Evolutionary conservation across 2,329 filamentous ascomycete species (phyloP).

Genomic region (Colletotrichum gloeosporioides): DNA sequence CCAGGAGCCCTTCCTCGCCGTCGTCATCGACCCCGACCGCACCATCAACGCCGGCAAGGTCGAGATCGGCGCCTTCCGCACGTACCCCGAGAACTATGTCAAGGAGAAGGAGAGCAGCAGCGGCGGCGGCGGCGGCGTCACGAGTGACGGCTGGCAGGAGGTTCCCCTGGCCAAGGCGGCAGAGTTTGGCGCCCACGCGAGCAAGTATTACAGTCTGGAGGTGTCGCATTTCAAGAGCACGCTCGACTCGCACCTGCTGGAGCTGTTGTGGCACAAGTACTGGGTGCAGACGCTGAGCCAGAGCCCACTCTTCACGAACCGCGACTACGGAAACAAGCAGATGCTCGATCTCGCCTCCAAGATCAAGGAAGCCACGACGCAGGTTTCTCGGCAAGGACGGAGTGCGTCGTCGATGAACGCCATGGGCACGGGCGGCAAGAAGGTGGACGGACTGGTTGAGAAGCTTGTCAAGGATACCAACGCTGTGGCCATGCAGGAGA

Average conservation of each 20-base stretch:
- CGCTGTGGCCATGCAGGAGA: conserved; percentile 66
- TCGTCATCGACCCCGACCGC: conserved; percentile 92
- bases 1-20: conserved; percentile 90
- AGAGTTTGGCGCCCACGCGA: conserved; percentile 93
- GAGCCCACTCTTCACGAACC: conserved; percentile 87
- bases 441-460: conserved; percentile 55
- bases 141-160: conserved; percentile 68
- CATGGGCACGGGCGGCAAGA: conserved; percentile 30
- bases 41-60: conserved; percentile 95
- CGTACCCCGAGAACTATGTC: conserved; percentile 79
- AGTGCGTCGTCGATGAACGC: conserved; percentile 27
- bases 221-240: conserved; percentile 95
- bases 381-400: conserved; percentile 37
- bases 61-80: conserved; percentile 96
- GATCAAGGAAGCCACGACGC: conserved; percentile 67
- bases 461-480: conserved; percentile 68
- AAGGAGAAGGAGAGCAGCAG: conserved; percentile 35
- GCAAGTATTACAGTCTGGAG: conserved; percentile 88
- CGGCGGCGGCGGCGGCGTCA: conserved; percentile 43
- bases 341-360: conserved; percentile 88
- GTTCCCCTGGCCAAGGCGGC: conserved; percentile 94
- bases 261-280: conserved; percentile 97
- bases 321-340: conserved; percentile 91
- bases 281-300: conserved; percentile 96
- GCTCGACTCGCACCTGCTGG: conserved; percentile 84